Conservation (phyloP, 1,139 yeast genomes). For the Casaregolazyma lundiana region DNA sequence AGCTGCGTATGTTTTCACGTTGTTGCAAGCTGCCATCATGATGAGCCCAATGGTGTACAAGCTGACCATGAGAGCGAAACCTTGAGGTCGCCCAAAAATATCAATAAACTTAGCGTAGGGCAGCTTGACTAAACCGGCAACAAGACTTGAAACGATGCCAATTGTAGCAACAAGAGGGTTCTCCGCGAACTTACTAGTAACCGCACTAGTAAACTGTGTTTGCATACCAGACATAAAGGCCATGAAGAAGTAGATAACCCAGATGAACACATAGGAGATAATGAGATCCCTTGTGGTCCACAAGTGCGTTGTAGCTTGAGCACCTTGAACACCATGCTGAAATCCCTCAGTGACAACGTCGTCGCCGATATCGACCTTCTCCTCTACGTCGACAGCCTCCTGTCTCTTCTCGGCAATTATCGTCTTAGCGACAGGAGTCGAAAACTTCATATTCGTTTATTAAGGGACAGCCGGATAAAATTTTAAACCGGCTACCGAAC, state of each 20-base stretch:
- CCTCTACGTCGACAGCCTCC: not conserved
- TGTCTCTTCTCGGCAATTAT: not conserved
- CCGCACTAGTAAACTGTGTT: conserved; percentile 13
- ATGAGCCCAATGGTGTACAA: conserved; percentile 28
- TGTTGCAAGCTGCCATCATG: conserved; percentile 29
- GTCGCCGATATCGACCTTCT: conserved; percentile 5
- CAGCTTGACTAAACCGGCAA: conserved; percentile 50
- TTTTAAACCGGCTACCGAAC: not conserved
- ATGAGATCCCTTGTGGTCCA: conserved; percentile 12
- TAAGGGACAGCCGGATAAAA: not conserved
- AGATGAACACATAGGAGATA: conserved; percentile 11
- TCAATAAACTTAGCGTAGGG: conserved; percentile 37
- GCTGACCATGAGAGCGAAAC: conserved; percentile 25
- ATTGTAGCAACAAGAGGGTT: conserved; percentile 24
- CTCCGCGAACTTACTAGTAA: conserved; percentile 11
- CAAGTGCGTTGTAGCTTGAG: conserved; percentile 12
- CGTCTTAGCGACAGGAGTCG: not conserved
- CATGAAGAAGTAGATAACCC: conserved; percentile 15
- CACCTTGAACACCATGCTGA: conserved; percentile 13
- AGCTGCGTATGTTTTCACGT: conserved; percentile 27
- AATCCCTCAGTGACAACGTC: conserved; percentile 7
- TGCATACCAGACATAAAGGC: conserved; percentile 11
- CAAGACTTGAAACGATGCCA: conserved; percentile 34
- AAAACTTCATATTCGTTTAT: not conserved
- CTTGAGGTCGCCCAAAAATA: conserved; percentile 35